A percentile compares a stretch with the other conserved stretches of the same genome.
phyloP scores from a whole-genome alignment of 176 grass and related monocot genomes.

The Cenchrus fungigraminus region DNA sequence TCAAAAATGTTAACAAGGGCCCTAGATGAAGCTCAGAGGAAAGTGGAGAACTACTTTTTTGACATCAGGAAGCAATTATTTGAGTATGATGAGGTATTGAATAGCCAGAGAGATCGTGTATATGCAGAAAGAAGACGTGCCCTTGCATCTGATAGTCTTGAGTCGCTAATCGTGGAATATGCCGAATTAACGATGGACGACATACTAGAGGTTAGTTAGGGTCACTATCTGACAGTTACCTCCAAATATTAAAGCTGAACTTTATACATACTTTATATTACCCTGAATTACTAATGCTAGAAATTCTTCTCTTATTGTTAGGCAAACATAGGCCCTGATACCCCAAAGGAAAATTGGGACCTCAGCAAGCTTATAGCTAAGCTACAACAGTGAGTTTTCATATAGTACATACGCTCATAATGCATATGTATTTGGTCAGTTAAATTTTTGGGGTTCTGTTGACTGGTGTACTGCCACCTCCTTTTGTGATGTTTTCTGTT shows the following conservation, averaged over 20 bases:
- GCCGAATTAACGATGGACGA: constrained; percentile 98
- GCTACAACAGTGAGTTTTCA: constrained; percentile 90
- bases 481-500: constrained; percentile 32
- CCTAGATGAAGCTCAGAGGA: constrained; percentile 96
- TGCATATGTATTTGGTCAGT: constrained; percentile 26
- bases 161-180: constrained; percentile 91
- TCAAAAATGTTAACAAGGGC: constrained; percentile 98
- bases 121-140: constrained; percentile 93
- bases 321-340: constrained; percentile 90
- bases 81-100: constrained; percentile 97
- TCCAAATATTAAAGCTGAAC: constrained; percentile 1
- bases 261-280: constrained; percentile 14
- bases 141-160: constrained; percentile 81
- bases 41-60: constrained; percentile 99
- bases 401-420: constrained; percentile 1
- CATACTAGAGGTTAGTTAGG: constrained; percentile 77
- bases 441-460: constrained; percentile 26
- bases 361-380: constrained; percentile 86
- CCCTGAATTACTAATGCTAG: neutral
- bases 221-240: neutral
- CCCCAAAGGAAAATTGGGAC: constrained; percentile 83
- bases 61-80: constrained; percentile 97
- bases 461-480: constrained; percentile 11
- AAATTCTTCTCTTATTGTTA: constrained; percentile 28
- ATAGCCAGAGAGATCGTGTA: constrained; percentile 94